phyloP scores from a whole-genome alignment of 106 monocot species.

The Phalaenopsis equestris region DNA sequence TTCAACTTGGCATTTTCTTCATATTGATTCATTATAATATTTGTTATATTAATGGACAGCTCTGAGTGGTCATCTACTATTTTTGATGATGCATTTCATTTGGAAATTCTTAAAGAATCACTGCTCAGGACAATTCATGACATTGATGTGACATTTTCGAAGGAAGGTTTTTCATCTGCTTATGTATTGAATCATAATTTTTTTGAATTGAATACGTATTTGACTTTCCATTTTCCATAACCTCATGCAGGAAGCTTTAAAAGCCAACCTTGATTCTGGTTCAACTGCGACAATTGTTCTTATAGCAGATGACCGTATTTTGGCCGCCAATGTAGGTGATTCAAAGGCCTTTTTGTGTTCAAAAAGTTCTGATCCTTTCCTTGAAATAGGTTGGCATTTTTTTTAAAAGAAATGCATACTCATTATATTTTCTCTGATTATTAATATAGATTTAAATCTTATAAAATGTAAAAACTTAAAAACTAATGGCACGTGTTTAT shows the following conservation, averaged over 20 bases:
- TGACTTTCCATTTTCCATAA: constrained; percentile 1
- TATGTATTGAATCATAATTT: neutral
- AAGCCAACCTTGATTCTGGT: constrained; percentile 50
- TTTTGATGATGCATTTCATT: constrained; percentile 49
- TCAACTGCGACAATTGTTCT: constrained; percentile 82
- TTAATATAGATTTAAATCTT: neutral
- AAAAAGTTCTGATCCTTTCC: constrained; percentile 21
- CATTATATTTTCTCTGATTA: neutral
- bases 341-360: constrained; percentile 87
- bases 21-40: neutral
- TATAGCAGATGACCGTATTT: constrained; percentile 58
- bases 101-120: constrained; percentile 77
- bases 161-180: constrained; percentile 31
- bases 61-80: constrained; percentile 27
- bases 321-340: constrained; percentile 79
- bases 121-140: constrained; percentile 70
- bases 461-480: neutral
- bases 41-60: constrained; percentile 20
- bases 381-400: constrained; percentile 27
- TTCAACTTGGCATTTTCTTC: neutral
- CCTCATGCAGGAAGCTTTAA: constrained; percentile 64
- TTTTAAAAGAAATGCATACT: neutral
- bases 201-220: neutral
- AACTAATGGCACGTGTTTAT: neutral
- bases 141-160: constrained; percentile 76